These are phyloP conservation scores for Skeletonema potamos DNA, from an alignment of 108 stramenopile genomes.

Conservation along the genomic window DNA sequence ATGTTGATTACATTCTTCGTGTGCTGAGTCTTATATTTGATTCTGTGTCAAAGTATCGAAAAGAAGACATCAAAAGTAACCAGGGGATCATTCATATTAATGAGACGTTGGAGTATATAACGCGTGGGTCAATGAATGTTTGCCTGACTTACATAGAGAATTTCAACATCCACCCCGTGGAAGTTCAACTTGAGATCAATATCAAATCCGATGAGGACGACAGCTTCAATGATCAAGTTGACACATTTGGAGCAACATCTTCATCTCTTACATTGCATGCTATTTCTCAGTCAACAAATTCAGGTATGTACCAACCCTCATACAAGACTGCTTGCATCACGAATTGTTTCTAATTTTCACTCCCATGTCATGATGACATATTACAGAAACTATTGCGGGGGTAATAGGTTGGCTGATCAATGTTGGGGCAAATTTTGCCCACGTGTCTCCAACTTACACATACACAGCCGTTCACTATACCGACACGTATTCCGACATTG, in stretches of 20 bases:
- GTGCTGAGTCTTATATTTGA: slow-evolving; percentile 30
- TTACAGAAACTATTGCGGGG: slow-evolving; percentile 18
- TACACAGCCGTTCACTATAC: slow-evolving; percentile 18
- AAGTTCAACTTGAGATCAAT: slow-evolving; percentile 40
- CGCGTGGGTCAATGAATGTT: slow-evolving; percentile 13
- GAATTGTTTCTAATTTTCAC: background rate
- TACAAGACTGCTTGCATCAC: background rate
- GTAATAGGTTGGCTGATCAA: slow-evolving; percentile 42
- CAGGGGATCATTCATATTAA: slow-evolving; percentile 14
- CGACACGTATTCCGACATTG: slow-evolving; percentile 39
- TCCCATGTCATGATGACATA: background rate
- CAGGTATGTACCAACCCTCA: slow-evolving; percentile 2
- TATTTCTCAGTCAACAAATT: slow-evolving; percentile 39
- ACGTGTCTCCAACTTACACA: slow-evolving; percentile 46
- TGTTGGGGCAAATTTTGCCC: slow-evolving; percentile 50
- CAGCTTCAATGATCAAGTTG: background rate
- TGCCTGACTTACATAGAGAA: slow-evolving; percentile 43
- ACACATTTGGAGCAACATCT: slow-evolving; percentile 5
- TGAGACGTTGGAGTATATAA: slow-evolving; percentile 12
- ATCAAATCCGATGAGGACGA: slow-evolving; percentile 34
- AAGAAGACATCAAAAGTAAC: background rate
- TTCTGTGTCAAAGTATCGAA: slow-evolving; percentile 32
- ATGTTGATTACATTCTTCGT: slow-evolving; percentile 46
- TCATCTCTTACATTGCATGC: slow-evolving; percentile 32
- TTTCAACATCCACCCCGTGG: slow-evolving; percentile 35